These are phyloP conservation scores for Kazachstania martiniae DNA, from an alignment of 805 yeast genomes.

Conservation along the genomic window DNA sequence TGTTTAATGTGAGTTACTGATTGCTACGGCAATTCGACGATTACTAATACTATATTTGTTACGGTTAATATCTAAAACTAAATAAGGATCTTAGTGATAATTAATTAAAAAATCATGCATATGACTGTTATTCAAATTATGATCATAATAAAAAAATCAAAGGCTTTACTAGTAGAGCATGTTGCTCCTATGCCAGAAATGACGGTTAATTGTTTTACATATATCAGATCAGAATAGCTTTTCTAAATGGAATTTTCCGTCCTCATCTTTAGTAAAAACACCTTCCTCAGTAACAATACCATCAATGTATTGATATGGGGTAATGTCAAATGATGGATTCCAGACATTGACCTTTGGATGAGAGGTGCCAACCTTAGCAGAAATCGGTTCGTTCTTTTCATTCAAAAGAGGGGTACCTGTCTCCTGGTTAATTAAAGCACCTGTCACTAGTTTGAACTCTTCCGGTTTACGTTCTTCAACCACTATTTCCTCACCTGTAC, in stretches of 20 bases:
- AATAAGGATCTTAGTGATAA: no score
- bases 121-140: no score
- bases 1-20: no score
- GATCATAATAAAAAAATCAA: no score
- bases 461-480: conserved; percentile 80
- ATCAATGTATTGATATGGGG: conserved; percentile 75
- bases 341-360: conserved; percentile 80
- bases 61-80: no score
- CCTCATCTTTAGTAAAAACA: conserved; percentile 37
- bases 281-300: conserved; percentile 81
- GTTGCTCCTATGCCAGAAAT: no score
- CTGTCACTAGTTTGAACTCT: conserved; percentile 70
- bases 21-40: no score
- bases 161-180: no score
- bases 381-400: conserved; percentile 22
- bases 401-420: conserved; percentile 20
- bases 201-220: no score
- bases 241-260: conserved; percentile 42
- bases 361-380: conserved; percentile 60
- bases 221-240: conserved; percentile 13
- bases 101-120: no score
- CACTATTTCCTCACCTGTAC: conserved; percentile 60
- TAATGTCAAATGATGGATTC: conserved; percentile 95
- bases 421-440: conserved; percentile 38
- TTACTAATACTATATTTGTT: no score